Evolutionary conservation across 441 rosid species (phyloP), one percentile per base, ranked within the genome.

Genomic region (Codiaeum variegatum): DNA sequence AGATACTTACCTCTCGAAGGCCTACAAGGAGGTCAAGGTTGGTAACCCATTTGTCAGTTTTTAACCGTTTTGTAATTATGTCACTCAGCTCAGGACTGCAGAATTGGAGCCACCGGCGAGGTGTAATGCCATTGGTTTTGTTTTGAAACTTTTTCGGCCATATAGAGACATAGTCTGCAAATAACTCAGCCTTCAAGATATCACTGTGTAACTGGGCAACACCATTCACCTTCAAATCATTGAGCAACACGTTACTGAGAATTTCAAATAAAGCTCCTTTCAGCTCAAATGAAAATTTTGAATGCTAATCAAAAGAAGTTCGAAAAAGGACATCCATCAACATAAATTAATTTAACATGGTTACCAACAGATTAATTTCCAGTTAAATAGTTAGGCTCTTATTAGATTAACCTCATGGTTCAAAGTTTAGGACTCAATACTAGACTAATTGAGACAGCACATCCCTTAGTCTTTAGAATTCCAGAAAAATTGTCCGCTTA

Each of bases 151-250:
- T 93, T 80, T 77, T 87, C 55, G 98, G 98, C 98, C 98, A 95
- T 67, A 95, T 62, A 63, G 98, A 90, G 71, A 91, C 97, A 72
- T 91, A 95, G 86, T 95, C 98, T 47, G 94, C 91, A 52, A 95
- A 95, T 76, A 95, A 78, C 83, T 95, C 95, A 32, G 87, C 75
- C 84, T 91, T 95, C 69, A 95, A 83, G 75, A 95, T 95, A 81
- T 95, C 98, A 81, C 97, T 95, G 78, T 95, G 99, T 67, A 95
- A 85, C 81, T 93, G 94, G 70, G 99, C 99, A 78, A 95, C 99
- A 44, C 99, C 98, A 85, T 95, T 95, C 56, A 95, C 99, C 99
- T 95, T 79, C 61, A 83, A 71, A 58, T 62, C 62, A 55, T 70
- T 15, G 66, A 46, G 70, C 36, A 21, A 58, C 62, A 54, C 68